These are phyloP conservation scores for Lophium mytilinum DNA, from an alignment of 495 filamentous ascomycete genomes.

Conservation along the genomic window DNA sequence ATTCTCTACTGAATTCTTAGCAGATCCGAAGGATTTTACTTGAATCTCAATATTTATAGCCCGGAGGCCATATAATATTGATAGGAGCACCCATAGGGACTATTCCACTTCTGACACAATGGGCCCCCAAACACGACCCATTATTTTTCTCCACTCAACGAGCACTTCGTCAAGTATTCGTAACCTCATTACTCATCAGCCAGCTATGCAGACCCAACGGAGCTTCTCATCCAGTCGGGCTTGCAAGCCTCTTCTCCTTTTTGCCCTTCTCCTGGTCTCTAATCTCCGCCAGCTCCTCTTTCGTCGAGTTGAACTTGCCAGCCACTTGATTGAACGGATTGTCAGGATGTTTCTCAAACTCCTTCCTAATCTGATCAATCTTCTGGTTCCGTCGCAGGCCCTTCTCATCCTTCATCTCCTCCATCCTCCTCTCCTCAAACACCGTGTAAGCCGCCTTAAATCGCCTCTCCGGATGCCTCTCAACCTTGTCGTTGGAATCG, in stretches of 20 bases:
- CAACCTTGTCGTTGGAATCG: constrained; percentile 54
- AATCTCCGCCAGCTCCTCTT: constrained; percentile 65
- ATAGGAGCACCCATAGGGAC: no score
- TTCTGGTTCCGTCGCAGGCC: constrained; percentile 74
- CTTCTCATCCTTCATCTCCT: constrained; percentile 76
- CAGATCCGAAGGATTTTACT: no score
- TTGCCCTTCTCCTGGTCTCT: constrained; percentile 60
- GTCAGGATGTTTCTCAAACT: constrained; percentile 85
- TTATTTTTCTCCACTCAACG: background rate
- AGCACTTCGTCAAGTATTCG: constrained; percentile 1
- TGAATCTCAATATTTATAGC: no score
- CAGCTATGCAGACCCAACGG: background rate
- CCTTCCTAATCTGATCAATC: constrained; percentile 68
- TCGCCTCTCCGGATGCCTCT: constrained; percentile 76
- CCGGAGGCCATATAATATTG: no score
- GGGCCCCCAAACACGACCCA: background rate
- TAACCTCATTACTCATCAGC: background rate
- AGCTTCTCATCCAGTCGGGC: background rate
- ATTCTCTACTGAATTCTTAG: no score
- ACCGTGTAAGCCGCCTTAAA: constrained; percentile 83
- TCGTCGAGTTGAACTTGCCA: constrained; percentile 63
- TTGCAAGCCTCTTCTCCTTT: constrained; percentile 59
- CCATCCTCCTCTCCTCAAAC: constrained; percentile 74
- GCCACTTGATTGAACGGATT: constrained; percentile 86
- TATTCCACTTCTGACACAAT: no score